Conservation (phyloP, 176 grass and related monocot genomes). For the Themeda triandra region DNA sequence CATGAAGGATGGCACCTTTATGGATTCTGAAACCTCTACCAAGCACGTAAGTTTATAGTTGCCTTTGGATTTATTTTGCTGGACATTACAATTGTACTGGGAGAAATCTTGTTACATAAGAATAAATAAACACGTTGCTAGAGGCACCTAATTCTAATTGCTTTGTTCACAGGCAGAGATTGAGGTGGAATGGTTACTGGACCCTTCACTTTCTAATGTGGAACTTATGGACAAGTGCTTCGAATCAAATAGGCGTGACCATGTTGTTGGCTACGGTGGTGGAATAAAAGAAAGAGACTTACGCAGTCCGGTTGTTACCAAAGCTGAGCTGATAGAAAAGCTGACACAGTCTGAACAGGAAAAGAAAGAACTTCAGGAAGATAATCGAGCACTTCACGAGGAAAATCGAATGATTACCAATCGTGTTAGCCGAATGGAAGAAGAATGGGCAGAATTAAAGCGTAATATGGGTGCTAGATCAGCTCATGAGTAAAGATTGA, state of each 20-base stretch:
- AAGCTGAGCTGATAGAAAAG: background rate
- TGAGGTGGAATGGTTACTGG: background rate
- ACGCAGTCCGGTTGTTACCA: background rate
- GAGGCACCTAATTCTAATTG: background rate
- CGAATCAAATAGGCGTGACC: background rate
- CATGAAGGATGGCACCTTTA: background rate
- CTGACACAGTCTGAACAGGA: background rate
- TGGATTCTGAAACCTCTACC: background rate
- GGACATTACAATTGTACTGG: background rate
- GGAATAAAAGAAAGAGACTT: background rate
- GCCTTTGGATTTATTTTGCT: background rate
- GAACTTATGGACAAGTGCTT: background rate
- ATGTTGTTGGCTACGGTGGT: conserved; percentile 4
- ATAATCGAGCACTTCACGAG: background rate
- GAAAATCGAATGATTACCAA: background rate
- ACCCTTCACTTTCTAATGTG: background rate
- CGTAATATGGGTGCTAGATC: background rate
- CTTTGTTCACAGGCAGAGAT: background rate
- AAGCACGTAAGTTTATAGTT: background rate
- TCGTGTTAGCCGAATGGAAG: background rate
- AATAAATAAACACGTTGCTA: background rate
- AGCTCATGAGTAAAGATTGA: background rate
- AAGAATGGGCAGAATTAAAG: background rate
- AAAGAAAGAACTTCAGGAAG: background rate
- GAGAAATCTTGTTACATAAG: background rate